phyloP scores from a whole-genome alignment of 371 early-diverging fungal genomes.

The Lichtheimia ramosa region DNA sequence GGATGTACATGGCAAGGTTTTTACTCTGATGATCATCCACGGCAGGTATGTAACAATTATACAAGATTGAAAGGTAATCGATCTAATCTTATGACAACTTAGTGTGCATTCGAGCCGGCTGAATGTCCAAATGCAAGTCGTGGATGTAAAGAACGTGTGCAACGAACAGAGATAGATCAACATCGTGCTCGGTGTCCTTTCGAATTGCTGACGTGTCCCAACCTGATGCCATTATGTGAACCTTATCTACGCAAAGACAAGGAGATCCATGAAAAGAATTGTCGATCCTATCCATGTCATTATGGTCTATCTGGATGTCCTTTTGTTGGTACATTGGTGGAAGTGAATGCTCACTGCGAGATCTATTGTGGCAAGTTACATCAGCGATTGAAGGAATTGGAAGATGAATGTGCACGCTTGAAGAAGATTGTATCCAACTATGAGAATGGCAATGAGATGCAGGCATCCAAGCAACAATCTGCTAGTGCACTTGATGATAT shows the following conservation, averaged over 20 bases:
- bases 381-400: slow-evolving; percentile 31
- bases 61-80: neutral
- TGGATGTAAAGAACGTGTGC: slow-evolving; percentile 36
- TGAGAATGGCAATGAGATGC: slow-evolving; percentile 7
- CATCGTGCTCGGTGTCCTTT: slow-evolving; percentile 35
- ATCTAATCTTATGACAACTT: neutral
- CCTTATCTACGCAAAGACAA: slow-evolving; percentile 39
- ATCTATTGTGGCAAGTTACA: slow-evolving; percentile 44
- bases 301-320: slow-evolving; percentile 41
- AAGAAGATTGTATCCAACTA: slow-evolving; percentile 17
- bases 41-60: slow-evolving; percentile 27
- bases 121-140: slow-evolving; percentile 38
- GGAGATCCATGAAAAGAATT: slow-evolving; percentile 33
- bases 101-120: slow-evolving; percentile 34
- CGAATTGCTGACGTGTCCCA: slow-evolving; percentile 42
- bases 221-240: slow-evolving; percentile 33
- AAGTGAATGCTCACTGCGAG: slow-evolving; percentile 34
- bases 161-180: slow-evolving; percentile 17
- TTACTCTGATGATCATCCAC: slow-evolving; percentile 33
- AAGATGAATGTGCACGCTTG: slow-evolving; percentile 29
- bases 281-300: slow-evolving; percentile 41
- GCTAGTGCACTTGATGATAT: slow-evolving; percentile 27
- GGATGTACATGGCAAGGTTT: slow-evolving; percentile 50
- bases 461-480: neutral
- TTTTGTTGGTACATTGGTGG: slow-evolving; percentile 31